phyloP scores from a whole-genome alignment of 345 rosid genomes.

The Lepidium didymum region DNA sequence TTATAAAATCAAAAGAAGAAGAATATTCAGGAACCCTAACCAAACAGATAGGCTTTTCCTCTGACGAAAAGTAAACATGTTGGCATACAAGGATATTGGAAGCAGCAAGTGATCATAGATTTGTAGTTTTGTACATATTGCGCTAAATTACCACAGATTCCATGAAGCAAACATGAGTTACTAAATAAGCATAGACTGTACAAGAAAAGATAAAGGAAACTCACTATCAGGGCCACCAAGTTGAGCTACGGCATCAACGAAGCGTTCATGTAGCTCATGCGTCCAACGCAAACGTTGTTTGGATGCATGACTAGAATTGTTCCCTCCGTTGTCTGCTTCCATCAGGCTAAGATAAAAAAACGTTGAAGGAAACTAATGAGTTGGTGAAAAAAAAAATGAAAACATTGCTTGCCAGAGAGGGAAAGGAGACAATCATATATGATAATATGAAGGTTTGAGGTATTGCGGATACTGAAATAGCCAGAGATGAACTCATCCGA shows the following conservation, averaged over 20 bases:
- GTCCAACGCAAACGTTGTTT: slow-evolving; percentile 99
- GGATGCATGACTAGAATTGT: slow-evolving; percentile 76
- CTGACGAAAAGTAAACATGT: neutral
- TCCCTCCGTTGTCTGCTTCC: slow-evolving; percentile 71
- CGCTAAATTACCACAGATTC: neutral
- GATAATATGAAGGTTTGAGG: neutral
- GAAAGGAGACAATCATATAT: neutral
- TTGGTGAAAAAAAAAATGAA: slow-evolving; percentile 28
- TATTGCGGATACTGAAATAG: neutral
- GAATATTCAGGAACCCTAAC: neutral
- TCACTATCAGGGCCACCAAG: slow-evolving; percentile 99
- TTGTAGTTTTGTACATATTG: neutral
- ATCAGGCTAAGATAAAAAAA: slow-evolving; percentile 46
- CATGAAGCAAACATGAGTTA: neutral
- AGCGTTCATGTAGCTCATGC: slow-evolving; percentile 96
- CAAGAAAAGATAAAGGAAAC: slow-evolving; percentile 25
- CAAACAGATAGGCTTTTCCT: neutral
- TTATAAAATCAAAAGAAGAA: neutral
- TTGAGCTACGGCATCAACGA: slow-evolving; percentile 98
- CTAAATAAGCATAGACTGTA: neutral
- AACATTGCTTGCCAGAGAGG: slow-evolving; percentile 40
- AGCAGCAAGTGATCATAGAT: neutral
- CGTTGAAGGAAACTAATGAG: slow-evolving; percentile 44
- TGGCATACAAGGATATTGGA: neutral
- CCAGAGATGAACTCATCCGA: neutral